phyloP scores from a whole-genome alignment of 2,329 filamentous ascomycete genomes.

The Hortaea werneckii region DNA sequence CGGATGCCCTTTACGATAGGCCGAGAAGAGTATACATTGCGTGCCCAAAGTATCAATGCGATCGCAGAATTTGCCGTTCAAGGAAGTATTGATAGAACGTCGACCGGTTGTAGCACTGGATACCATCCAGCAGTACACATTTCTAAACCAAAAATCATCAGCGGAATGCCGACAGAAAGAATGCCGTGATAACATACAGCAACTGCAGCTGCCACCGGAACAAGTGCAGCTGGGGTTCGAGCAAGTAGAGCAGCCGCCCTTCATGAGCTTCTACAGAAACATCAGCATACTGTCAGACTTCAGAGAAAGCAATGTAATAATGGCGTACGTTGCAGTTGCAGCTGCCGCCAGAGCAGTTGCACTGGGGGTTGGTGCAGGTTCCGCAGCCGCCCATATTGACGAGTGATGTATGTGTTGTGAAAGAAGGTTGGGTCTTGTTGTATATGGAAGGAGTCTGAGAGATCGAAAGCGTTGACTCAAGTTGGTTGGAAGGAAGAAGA shows the following conservation, averaged over 20 bases:
- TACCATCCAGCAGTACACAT: no score
- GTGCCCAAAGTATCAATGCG: no score
- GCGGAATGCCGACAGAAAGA: no score
- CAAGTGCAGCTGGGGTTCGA: conserved; percentile 21
- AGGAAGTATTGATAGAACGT: no score
- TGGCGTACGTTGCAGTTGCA: conserved; percentile 17
- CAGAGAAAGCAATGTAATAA: conserved; percentile 8
- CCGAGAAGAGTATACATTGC: no score
- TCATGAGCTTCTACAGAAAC: conserved; percentile 10
- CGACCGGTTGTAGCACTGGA: no score
- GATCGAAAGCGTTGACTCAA: no score
- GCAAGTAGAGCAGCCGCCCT: conserved; percentile 23
- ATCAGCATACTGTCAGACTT: neutral
- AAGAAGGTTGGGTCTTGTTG: neutral
- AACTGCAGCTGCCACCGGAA: conserved; percentile 21
- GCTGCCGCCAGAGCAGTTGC: conserved; percentile 18
- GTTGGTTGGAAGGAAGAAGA: no score
- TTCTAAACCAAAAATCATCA: no score
- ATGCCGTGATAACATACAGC: conserved; percentile 3
- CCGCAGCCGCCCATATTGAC: conserved; percentile 12
- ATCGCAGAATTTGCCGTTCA: no score
- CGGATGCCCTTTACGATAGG: no score
- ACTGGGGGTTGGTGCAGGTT: conserved; percentile 21
- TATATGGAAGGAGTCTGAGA: neutral
- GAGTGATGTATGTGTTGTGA: neutral